These are phyloP conservation scores for Nephromyces sp. DNA, from an alignment of 169 alveolate species.

Conservation along the genomic window DNA sequence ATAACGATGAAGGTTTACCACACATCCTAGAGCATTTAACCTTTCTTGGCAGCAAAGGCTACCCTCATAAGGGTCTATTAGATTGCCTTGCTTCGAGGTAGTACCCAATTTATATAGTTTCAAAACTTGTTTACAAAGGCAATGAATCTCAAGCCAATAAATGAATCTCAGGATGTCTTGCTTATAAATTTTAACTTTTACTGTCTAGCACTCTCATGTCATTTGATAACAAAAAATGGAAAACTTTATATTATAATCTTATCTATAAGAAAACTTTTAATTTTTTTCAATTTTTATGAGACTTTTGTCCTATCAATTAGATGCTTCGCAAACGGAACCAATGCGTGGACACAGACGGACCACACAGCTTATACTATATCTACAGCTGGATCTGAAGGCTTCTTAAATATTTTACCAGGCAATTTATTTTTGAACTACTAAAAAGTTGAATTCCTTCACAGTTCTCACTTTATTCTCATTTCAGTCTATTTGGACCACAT, in stretches of 20 bases:
- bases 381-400: constrained; percentile 73
- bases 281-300: no score
- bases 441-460: no score
- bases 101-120: no score
- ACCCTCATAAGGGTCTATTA: constrained; percentile 64
- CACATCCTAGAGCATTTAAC: constrained; percentile 72
- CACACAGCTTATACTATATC: constrained; percentile 62
- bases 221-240: no score
- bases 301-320: constrained; percentile 42
- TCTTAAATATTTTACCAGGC: constrained; percentile 59
- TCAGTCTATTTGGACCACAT: constrained; percentile 65
- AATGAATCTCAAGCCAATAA: no score
- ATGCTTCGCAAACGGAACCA: constrained; percentile 70
- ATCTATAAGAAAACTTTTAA: no score
- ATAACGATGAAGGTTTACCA: constrained; percentile 70
- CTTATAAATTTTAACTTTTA: no score
- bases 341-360: constrained; percentile 75
- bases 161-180: no score
- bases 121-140: no score
- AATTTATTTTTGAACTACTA: not conserved
- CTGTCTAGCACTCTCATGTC: no score
- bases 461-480: not conserved
- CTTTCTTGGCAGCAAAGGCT: constrained; percentile 63
- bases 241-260: no score
- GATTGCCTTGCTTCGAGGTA: constrained; percentile 51